Base-by-base conservation (phyloP, 352 stramenopile species). In the Pythium brachiatum region DNA sequence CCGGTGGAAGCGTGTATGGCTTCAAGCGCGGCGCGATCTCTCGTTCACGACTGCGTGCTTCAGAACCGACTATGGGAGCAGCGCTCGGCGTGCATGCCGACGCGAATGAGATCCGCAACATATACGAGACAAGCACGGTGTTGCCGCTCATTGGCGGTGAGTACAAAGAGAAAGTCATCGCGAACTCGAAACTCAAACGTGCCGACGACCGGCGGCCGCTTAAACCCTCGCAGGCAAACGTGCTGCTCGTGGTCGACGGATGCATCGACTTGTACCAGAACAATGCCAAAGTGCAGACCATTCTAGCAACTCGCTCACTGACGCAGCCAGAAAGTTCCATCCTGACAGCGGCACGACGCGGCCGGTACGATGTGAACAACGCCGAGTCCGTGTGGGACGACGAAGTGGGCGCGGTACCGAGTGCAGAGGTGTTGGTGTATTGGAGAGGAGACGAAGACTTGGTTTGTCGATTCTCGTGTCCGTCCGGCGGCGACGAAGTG, bases 51-150 rank as follows among this genome's bases (percentile, higher is more conserved):
- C 46, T 36, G 46, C 46, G 46, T 34, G 46, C 15, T n/a, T 21
- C 23, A 62, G 39, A 44, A 36, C 53, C 32, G 9, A 81, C 59
- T 38, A 89, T 90, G 81, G 78, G 81, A 46, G 66, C 66, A 20
- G 68, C 83, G 55, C 83, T 82, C 46, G 66, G 78, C 43, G 79
- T 66, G 18, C 72, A 79, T 48, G 60, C 60, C 23, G 73, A 70
- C 44, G 58, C 58, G 21, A 59, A 70, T 25, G 75, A 87, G 60
- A 64, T 89, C 59, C 57, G 64, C 15, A 62, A 62, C 21, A 60
- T 90, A 13, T 90, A 85, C 48, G 78, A 89, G 18, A 65, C 62
- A 7, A 87, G 78, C 25, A 84, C 80, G 20, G 76, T 90, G 41
- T 66, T 90, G 47, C 76, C 85, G 34, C 69, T 90, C 34, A 84